These are phyloP conservation scores for Suillus americanus DNA, from an alignment of 768 basidiomycete species.

Conservation along the genomic window DNA sequence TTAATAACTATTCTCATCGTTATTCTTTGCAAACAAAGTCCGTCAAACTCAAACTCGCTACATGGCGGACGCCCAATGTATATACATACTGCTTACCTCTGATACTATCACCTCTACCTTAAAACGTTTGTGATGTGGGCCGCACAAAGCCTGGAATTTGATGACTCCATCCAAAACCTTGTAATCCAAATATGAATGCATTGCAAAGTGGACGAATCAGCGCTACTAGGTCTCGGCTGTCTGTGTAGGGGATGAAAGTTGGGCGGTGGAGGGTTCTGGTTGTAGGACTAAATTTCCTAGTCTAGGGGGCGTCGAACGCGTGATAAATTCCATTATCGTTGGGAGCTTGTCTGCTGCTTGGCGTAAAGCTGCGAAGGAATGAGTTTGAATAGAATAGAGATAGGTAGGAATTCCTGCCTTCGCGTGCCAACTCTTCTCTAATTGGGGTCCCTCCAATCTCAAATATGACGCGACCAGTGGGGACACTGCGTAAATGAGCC, in stretches of 20 bases:
- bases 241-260: constrained; percentile 4
- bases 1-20: not conserved
- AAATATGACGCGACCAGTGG: constrained; percentile 87
- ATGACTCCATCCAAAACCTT: not conserved
- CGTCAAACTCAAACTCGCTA: not conserved
- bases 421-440: constrained; percentile 88
- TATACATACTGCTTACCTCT: not conserved
- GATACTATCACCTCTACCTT: not conserved
- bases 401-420: constrained; percentile 53
- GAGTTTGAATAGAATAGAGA: not conserved
- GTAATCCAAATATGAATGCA: not conserved
- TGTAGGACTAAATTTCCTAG: constrained; percentile 65
- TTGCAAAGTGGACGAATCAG: not conserved
- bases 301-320: constrained; percentile 63
- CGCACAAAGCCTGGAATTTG: not conserved
- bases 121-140: not conserved
- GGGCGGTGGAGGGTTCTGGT: constrained; percentile 22
- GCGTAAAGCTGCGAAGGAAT: constrained; percentile 61
- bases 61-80: too few species aligned
- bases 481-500: constrained; percentile 53
- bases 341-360: constrained; percentile 89
- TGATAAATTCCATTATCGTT: constrained; percentile 85
- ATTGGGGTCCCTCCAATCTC: constrained; percentile 91
- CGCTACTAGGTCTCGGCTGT: constrained; percentile 12
- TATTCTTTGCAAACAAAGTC: not conserved